These are phyloP conservation scores for Centaurea solstitialis DNA, from an alignment of 129 eudicot species.

Conservation along the genomic window DNA sequence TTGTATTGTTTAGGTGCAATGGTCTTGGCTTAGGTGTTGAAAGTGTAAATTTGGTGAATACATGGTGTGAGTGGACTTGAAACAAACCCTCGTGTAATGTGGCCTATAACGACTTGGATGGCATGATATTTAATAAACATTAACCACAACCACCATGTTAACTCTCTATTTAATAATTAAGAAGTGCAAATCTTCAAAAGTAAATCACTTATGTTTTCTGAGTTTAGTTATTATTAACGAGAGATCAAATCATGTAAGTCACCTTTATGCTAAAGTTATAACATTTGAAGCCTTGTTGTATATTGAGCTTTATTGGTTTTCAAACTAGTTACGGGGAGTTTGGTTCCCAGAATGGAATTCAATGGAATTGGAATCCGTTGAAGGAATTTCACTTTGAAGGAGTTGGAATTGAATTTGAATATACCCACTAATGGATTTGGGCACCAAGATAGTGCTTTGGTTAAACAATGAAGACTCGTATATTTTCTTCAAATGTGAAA, in stretches of 20 bases:
- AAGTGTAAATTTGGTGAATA: not conserved
- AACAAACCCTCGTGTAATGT: not conserved
- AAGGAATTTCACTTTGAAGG: no score
- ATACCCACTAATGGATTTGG: not conserved
- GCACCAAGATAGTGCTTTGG: not conserved
- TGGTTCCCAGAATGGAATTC: no score
- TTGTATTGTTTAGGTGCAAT: no score
- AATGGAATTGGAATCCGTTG: no score
- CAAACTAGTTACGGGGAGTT: not conserved
- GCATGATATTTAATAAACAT: conserved; percentile 5
- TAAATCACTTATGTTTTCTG: not conserved
- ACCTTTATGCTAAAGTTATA: not conserved
- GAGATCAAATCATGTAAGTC: not conserved
- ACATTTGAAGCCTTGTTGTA: not conserved
- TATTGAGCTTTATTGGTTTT: not conserved
- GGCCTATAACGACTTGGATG: not conserved
- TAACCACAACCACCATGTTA: not conserved
- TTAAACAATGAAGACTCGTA: not conserved
- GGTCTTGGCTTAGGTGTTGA: conserved; percentile 1
- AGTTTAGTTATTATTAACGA: not conserved
- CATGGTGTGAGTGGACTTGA: not conserved
- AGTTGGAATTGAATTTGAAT: no score
- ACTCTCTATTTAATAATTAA: not conserved
- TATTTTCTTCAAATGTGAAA: no score
- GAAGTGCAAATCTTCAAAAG: not conserved